Evolutionary conservation across 371 early-diverging fungal genomes (phyloP).

Genomic region (Actinomucor elegans): DNA sequence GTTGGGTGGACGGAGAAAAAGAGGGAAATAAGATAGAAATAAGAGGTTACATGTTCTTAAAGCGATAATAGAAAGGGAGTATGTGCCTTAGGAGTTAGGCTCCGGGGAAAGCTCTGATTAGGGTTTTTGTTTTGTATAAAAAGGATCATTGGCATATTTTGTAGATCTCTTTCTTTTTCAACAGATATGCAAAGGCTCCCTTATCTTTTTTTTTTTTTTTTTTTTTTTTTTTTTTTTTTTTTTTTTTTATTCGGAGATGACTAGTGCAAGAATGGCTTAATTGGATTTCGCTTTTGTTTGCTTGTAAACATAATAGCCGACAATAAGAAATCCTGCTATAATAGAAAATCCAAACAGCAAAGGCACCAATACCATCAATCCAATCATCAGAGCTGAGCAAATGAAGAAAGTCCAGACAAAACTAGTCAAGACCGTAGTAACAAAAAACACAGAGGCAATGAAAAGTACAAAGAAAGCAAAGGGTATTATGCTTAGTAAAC

Average conservation of each 20-base stretch:
- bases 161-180: not conserved
- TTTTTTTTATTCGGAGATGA: too few species aligned
- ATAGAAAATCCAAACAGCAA: not conserved
- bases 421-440: not conserved
- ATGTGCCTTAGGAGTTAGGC: not conserved
- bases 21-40: not conserved
- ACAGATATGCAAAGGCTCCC: not conserved
- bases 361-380: constrained; percentile 1
- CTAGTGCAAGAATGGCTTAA: too few species aligned
- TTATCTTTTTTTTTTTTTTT: not conserved
- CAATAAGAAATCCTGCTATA: not conserved
- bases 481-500: not conserved
- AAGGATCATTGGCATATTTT: not conserved
- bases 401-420: constrained; percentile 5
- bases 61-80: not conserved
- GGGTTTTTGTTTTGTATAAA: not conserved
- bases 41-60: too few species aligned
- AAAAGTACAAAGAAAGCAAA: not conserved
- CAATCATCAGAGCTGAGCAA: not conserved
- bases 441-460: not conserved
- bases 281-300: too few species aligned
- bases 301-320: constrained; percentile 4
- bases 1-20: not conserved
- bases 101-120: constrained; percentile 1
- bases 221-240: too few species aligned